phyloP scores from a whole-genome alignment of 2,329 filamentous ascomycete species.

The Pestalotiopsis fici region DNA sequence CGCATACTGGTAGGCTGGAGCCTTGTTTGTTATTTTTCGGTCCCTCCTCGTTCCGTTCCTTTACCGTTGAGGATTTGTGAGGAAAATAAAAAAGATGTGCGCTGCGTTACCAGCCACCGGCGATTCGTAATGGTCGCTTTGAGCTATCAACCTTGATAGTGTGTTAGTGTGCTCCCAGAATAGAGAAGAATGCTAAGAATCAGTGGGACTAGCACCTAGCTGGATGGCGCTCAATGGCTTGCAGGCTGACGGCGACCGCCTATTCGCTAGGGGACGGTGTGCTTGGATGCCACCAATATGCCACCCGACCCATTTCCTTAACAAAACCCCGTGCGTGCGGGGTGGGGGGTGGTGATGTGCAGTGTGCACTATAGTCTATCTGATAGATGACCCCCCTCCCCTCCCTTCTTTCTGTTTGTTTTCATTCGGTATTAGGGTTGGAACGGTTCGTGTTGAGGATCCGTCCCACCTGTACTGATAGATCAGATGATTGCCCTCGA shows the following conservation, averaged over 20 bases:
- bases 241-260: neutral
- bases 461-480: neutral
- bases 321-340: neutral
- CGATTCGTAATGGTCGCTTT: neutral
- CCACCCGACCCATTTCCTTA: neutral
- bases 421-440: neutral
- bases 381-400: neutral
- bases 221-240: neutral
- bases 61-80: neutral
- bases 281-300: neutral
- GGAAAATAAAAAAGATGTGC: neutral
- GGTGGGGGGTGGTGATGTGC: neutral
- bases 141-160: neutral
- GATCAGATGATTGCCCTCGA: neutral
- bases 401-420: neutral
- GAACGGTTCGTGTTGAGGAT: neutral
- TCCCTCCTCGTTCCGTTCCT: neutral
- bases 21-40: neutral
- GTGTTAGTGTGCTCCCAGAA: neutral
- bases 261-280: neutral
- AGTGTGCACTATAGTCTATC: neutral
- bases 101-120: neutral
- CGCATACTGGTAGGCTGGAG: neutral
- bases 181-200: neutral
- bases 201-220: neutral